These are phyloP conservation scores for Macrophomina pseudophaseolina DNA, from an alignment of 2,329 filamentous ascomycete species.

Conservation along the genomic window DNA sequence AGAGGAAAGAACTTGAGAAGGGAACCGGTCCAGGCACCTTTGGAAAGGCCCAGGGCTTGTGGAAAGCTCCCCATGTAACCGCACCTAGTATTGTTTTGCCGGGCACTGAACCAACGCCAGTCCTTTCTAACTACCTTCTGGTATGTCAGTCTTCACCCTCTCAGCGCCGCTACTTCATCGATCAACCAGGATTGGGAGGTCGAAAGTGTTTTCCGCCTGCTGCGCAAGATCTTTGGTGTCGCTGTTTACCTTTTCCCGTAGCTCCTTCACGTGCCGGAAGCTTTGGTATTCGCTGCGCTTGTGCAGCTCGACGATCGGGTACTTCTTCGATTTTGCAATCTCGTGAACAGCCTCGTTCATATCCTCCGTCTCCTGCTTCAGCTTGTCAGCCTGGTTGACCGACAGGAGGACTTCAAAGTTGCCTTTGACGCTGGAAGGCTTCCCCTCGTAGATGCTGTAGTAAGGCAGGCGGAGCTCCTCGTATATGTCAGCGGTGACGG, in stretches of 20 bases:
- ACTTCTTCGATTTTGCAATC: background rate
- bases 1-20: no score
- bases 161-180: no score
- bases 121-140: no score
- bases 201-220: no score
- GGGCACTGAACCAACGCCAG: no score
- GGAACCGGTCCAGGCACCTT: no score
- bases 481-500: conserved; percentile 45
- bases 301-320: background rate
- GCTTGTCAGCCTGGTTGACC: conserved; percentile 34
- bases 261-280: background rate
- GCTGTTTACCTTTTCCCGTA: background rate
- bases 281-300: background rate
- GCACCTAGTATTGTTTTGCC: no score
- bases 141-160: no score
- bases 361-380: conserved; percentile 29
- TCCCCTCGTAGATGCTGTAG: conserved; percentile 42
- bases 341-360: conserved; percentile 7
- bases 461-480: conserved; percentile 43
- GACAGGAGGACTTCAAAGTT: conserved; percentile 37
- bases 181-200: no score
- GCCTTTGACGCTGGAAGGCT: conserved; percentile 34
- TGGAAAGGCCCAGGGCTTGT: no score
- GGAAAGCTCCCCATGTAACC: no score
- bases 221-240: no score